These are phyloP conservation scores for Moesziomyces antarcticus DNA, from an alignment of 1,284 basidiomycete genomes.

Conservation along the genomic window DNA sequence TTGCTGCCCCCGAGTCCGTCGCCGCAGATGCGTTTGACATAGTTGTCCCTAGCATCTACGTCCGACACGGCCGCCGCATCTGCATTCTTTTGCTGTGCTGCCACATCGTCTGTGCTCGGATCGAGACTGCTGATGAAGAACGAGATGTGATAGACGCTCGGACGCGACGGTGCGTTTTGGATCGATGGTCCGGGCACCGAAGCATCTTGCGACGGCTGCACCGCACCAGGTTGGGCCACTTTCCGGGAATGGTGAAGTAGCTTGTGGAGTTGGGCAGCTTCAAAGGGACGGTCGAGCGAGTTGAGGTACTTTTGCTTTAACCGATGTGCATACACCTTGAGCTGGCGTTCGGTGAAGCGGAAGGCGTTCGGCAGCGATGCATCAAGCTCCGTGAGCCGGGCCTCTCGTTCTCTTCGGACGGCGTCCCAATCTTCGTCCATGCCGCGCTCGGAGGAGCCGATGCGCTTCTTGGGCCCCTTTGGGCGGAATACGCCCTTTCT, in stretches of 20 bases:
- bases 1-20: constrained; percentile 41
- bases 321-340: constrained; percentile 34
- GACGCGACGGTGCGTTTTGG: background rate
- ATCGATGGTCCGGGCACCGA: background rate
- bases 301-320: constrained; percentile 39
- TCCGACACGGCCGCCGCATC: background rate
- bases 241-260: constrained; percentile 1
- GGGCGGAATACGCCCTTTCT: constrained; percentile 4
- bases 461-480: constrained; percentile 2
- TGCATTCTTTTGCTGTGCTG: constrained; percentile 1
- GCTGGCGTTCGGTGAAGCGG: constrained; percentile 25
- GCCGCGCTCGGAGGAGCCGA: constrained; percentile 5
- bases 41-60: constrained; percentile 27
- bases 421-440: constrained; percentile 13
- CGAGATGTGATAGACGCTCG: constrained; percentile 22
- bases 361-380: constrained; percentile 31
- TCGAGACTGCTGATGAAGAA: constrained; percentile 34
- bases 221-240: background rate
- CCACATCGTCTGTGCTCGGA: constrained; percentile 7
- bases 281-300: constrained; percentile 39
- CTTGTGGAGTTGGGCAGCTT: constrained; percentile 11
- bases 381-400: constrained; percentile 17
- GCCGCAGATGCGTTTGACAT: constrained; percentile 37
- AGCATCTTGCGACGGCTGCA: background rate
- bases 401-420: constrained; percentile 29